Conservation (phyloP, 805 yeast species). For the Ogataea corticis region DNA sequence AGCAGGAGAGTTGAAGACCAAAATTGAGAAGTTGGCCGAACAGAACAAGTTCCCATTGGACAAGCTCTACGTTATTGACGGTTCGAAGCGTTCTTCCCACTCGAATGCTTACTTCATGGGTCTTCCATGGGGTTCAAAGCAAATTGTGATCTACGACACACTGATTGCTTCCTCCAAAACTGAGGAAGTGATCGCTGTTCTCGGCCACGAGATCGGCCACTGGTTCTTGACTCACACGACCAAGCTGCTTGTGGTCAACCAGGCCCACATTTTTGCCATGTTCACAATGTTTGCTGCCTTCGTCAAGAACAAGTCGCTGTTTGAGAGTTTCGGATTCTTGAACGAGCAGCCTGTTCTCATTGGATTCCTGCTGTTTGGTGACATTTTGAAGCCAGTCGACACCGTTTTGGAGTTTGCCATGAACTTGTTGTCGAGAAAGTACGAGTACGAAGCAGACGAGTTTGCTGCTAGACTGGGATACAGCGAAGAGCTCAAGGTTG, state of each 20-base stretch:
- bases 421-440: constrained; percentile 76
- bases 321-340: constrained; percentile 73
- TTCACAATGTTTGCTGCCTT: constrained; percentile 80
- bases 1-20: constrained; percentile 81
- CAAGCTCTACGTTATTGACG: constrained; percentile 86
- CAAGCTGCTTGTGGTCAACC: constrained; percentile 66
- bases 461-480: constrained; percentile 79
- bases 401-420: constrained; percentile 62
- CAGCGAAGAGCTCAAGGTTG: constrained; percentile 61
- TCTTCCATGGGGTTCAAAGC: constrained; percentile 89
- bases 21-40: constrained; percentile 78
- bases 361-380: constrained; percentile 80
- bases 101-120: constrained; percentile 97
- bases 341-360: constrained; percentile 68
- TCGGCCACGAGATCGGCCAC: constrained; percentile 99
- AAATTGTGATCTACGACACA: constrained; percentile 92
- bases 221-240: constrained; percentile 91
- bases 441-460: constrained; percentile 92
- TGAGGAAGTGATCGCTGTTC: constrained; percentile 85
- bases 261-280: constrained; percentile 60
- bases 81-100: constrained; percentile 95
- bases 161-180: constrained; percentile 76
- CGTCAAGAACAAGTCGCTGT: constrained; percentile 76
- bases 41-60: constrained; percentile 82
- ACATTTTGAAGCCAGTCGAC: constrained; percentile 76